phyloP scores from a whole-genome alignment of 2,329 filamentous ascomycete genomes.

The Aspergillus jensenii region DNA sequence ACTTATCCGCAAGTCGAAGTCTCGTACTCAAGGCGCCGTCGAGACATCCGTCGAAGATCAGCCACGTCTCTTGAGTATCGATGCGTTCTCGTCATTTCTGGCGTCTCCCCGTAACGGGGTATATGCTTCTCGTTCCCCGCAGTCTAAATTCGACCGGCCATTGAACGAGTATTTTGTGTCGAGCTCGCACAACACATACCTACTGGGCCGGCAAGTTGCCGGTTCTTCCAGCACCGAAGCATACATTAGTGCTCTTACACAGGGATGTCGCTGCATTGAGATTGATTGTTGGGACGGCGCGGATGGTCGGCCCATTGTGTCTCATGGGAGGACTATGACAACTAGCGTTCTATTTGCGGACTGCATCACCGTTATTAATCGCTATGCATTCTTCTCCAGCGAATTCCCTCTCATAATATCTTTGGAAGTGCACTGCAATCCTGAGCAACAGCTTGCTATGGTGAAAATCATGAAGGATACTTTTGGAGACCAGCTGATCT shows the following conservation, averaged over 20 bases:
- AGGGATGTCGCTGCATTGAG: conserved; percentile 91
- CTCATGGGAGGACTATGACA: conserved; percentile 86
- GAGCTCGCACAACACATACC: conserved; percentile 97
- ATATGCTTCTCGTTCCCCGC: conserved; percentile 59
- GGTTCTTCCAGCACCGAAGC: conserved; percentile 92
- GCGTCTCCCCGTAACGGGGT: conserved; percentile 72
- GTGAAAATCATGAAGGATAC: conserved; percentile 82
- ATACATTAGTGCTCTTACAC: conserved; percentile 84
- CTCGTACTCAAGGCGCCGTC: conserved; percentile 45
- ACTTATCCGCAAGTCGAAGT: conserved; percentile 62
- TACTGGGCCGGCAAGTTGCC: conserved; percentile 84
- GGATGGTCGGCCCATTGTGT: conserved; percentile 83
- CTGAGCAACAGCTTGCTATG: conserved; percentile 82
- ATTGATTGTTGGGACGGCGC: conserved; percentile 97
- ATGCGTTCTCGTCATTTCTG: conserved; percentile 75
- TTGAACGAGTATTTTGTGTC: conserved; percentile 98
- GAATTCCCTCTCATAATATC: conserved; percentile 90
- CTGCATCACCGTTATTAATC: conserved; percentile 88
- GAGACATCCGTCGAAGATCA: conserved; percentile 45
- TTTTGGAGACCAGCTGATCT: conserved; percentile 77
- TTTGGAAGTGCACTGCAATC: conserved; percentile 89
- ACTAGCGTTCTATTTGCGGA: conserved; percentile 86
- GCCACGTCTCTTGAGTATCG: conserved; percentile 67
- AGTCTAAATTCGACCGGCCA: conserved; percentile 72
- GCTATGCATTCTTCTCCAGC: conserved; percentile 88